Conservation (phyloP, 768 basidiomycete species). For the Royoungia palumana region DNA sequence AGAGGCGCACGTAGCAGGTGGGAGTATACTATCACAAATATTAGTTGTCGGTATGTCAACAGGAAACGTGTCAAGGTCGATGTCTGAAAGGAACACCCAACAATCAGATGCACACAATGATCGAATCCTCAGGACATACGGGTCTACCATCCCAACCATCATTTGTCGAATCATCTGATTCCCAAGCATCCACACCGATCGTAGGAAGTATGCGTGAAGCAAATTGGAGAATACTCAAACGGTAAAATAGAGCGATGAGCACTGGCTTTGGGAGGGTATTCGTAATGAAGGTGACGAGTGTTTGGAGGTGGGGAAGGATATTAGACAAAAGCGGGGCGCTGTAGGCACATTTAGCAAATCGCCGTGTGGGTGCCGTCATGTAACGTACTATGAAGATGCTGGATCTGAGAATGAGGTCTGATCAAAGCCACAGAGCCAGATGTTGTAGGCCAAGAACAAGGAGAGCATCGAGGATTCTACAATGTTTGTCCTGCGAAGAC, state of each 20-base stretch:
- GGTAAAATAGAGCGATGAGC: constrained; percentile 73
- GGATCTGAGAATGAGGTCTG: constrained; percentile 69
- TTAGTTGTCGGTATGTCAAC: constrained; percentile 77
- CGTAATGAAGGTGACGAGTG: constrained; percentile 74
- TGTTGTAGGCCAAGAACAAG: constrained; percentile 84
- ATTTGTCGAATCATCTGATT: constrained; percentile 58
- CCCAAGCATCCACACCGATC: constrained; percentile 80
- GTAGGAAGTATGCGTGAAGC: constrained; percentile 82
- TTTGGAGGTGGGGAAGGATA: constrained; percentile 77
- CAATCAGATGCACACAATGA: constrained; percentile 6
- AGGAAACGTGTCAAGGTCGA: constrained; percentile 71
- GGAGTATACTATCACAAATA: constrained; percentile 85
- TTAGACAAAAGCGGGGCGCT: constrained; percentile 77
- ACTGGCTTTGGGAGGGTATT: constrained; percentile 86
- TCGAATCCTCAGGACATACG: constrained; percentile 35
- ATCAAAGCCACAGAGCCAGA: constrained; percentile 87
- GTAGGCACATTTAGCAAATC: constrained; percentile 6
- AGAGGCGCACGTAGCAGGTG: constrained; percentile 69
- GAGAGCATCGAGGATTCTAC: constrained; percentile 88
- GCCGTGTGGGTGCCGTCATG: neutral
- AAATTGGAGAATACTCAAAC: constrained; percentile 74
- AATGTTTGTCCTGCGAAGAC: constrained; percentile 83
- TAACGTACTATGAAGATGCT: constrained; percentile 71
- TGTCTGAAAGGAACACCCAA: constrained; percentile 44
- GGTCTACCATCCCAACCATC: constrained; percentile 70